These are phyloP conservation scores for Penium margaritaceum DNA, from an alignment of 139 green algal species.

Conservation along the genomic window DNA sequence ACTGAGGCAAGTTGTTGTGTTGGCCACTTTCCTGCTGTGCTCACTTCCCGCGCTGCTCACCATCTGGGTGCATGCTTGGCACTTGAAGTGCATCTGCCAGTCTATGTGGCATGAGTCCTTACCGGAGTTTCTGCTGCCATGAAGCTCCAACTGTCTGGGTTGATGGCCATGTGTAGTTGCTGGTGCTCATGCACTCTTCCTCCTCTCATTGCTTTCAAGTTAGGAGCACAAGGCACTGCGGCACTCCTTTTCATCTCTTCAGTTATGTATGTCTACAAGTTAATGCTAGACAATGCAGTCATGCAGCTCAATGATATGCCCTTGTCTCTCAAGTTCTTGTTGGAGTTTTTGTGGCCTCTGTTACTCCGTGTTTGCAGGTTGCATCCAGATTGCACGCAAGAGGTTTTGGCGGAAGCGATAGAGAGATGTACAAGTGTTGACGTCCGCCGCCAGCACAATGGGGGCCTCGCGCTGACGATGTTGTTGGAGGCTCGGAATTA, in stretches of 20 bases:
- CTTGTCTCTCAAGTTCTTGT: neutral
- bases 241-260: neutral
- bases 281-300: too few species aligned
- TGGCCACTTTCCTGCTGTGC: too few species aligned
- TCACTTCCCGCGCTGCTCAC: too few species aligned
- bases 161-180: too few species aligned
- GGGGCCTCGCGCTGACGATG: slow-evolving; percentile 11
- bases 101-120: too few species aligned
- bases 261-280: too few species aligned
- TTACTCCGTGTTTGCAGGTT: neutral
- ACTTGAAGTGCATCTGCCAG: too few species aligned
- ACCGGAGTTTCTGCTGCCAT: too few species aligned
- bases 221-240: neutral
- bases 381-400: neutral
- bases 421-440: neutral
- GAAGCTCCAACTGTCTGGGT: too few species aligned
- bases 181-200: neutral
- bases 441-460: slow-evolving; percentile 2
- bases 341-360: neutral
- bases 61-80: too few species aligned
- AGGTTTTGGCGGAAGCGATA: neutral
- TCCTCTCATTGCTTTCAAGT: neutral
- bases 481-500: slow-evolving; percentile 12
- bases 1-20: too few species aligned
- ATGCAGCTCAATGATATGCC: neutral